Evolutionary conservation across 352 stramenopile species (phyloP).

Genomic region (Phytopythium ostracodes): DNA sequence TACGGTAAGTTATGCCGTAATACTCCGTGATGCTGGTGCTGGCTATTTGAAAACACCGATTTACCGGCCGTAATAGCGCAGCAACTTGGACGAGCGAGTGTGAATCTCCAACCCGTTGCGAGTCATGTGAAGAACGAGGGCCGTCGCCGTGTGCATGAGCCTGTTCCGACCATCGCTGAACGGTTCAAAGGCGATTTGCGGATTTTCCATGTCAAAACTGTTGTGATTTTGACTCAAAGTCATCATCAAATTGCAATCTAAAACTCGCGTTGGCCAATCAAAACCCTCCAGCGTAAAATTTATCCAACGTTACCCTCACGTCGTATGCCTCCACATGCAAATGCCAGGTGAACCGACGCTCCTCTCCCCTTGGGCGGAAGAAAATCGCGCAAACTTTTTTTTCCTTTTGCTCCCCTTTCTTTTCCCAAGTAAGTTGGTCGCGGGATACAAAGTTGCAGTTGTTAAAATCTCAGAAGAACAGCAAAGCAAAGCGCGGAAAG

Average conservation of each 20-base stretch:
- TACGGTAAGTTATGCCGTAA: background rate
- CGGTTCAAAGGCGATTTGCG: too few species aligned
- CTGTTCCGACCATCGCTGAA: too few species aligned
- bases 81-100: too few species aligned
- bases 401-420: background rate
- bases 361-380: slow-evolving; percentile 1
- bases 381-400: background rate
- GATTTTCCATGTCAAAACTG: too few species aligned
- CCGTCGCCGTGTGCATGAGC: background rate
- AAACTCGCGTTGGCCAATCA: background rate
- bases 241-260: background rate
- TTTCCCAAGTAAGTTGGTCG: background rate
- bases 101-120: background rate
- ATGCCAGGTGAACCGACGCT: background rate
- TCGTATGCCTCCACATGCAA: background rate
- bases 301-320: too few species aligned
- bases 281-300: background rate
- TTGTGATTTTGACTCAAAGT: too few species aligned
- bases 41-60: too few species aligned
- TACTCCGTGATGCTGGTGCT: too few species aligned
- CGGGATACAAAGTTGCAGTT: background rate
- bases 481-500: background rate
- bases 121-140: too few species aligned
- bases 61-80: too few species aligned
- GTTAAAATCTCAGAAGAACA: slow-evolving; percentile 2